Conservation (phyloP, 306 rosid genomes). For the Albizia julibrissin region DNA sequence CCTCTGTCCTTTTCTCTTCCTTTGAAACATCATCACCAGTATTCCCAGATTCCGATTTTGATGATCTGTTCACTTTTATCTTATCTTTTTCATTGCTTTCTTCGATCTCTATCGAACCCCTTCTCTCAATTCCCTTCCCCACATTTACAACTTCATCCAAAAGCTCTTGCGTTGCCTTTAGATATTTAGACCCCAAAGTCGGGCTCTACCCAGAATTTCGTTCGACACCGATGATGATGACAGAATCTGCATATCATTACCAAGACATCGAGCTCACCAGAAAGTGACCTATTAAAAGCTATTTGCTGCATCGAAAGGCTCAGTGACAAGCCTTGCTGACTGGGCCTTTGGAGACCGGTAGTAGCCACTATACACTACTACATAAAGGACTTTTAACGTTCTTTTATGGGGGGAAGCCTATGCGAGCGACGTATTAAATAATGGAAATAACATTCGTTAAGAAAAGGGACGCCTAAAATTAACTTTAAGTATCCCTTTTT, state of each 20-base stretch:
- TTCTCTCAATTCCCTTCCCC: slow-evolving; percentile 40
- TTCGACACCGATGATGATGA: slow-evolving; percentile 41
- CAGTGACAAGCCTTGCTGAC: slow-evolving; percentile 54
- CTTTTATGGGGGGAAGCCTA: too few relatives aligned
- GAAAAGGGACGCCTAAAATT: too few relatives aligned
- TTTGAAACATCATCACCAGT: slow-evolving; percentile 12
- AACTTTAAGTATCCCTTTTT: too few relatives aligned
- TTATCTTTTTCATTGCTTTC: slow-evolving; percentile 31
- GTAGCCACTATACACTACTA: background rate
- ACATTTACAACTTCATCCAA: slow-evolving; percentile 72
- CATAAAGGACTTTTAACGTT: too few relatives aligned
- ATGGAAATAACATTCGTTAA: too few relatives aligned
- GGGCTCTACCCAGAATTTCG: slow-evolving; percentile 40
- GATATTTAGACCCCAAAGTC: slow-evolving; percentile 59
- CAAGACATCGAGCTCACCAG: slow-evolving; percentile 33
- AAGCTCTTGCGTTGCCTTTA: slow-evolving; percentile 67
- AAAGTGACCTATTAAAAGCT: slow-evolving; percentile 22
- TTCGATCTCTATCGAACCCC: background rate
- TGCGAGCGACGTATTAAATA: too few relatives aligned
- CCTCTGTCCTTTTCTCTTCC: too few relatives aligned
- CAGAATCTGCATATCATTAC: background rate
- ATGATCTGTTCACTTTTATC: slow-evolving; percentile 34
- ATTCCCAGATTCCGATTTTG: slow-evolving; percentile 32
- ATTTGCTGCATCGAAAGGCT: slow-evolving; percentile 51
- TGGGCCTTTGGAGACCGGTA: slow-evolving; percentile 22